Base-by-base conservation (phyloP, 2,329 filamentous ascomycete genomes). In the Fusarium papillatum region DNA sequence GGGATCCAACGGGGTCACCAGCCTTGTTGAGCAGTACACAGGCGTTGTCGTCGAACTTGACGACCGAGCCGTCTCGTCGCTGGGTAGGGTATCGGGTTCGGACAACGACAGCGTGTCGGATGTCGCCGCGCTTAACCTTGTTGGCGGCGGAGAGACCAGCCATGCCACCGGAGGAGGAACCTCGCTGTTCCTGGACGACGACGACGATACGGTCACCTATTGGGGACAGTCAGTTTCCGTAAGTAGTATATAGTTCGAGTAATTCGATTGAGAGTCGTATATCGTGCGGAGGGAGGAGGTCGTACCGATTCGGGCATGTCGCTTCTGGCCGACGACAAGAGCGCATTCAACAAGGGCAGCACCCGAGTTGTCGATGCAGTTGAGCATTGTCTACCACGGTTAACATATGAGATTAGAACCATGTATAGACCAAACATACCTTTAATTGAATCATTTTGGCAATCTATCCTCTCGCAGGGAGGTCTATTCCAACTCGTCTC, bases 291-390 rank as follows among this genome's bases (percentile, higher is more conserved):
- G 22, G 14, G 68, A 57, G 43, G 29, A 46, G 38, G 46, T 77
- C 90, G 81, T 90, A 98, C 96, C 97, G 82, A 99, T 96, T 82
- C 93, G 93, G 71, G 96, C 97, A 81, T 93, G 92, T 78, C 92
- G 89, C 88, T 98, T 98, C 88, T 96, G 97, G 82, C 95, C 95
- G 81, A 99, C 89, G 75, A 98, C 94, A 84, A 96, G 94, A 84
- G 94, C 95, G 87, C 97, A 99, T 88, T 99, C 97, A 87, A 98
- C 97, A 78, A 99, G 90, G 81, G 97, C 96, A 79, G 97, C 97
- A 84, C 97, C 97, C 77, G 97, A 98, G 89, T 98, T 99, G 93
- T 99, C 97, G 92, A 99, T 98, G 93, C 97, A 98, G 87, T 97
- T 98, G 81, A 99, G 91, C 92, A 99, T 95, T 84, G 96, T 94